Base-by-base conservation (phyloP, 495 filamentous ascomycete genomes). In the Umbilicaria muhlenbergii region DNA sequence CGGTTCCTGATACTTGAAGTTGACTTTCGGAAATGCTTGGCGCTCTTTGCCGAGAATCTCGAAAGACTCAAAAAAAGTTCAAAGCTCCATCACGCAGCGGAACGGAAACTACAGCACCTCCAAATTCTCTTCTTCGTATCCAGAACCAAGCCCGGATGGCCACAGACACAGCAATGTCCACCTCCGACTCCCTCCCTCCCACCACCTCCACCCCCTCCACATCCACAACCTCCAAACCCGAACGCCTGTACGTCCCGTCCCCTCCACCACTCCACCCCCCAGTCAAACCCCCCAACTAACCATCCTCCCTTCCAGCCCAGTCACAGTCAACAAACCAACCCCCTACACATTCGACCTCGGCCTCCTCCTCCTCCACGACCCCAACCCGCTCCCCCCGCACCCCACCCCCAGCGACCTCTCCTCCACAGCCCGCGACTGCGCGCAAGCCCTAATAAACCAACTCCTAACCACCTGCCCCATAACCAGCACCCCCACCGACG, bases 281-380 rank as follows among this genome's bases (percentile, higher is more conserved):
- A 12, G 17, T 38, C 32, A 18, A 37, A 17, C 13, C 31, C 32
- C 21, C 15, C 18, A 2, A 7, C 41, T 16, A 16, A 28, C 32
- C 32, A 0, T 31, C 11, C 21, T 6, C 38, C 36, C 33, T 16
- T 35, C 32, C 48, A 28, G 5, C 24, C 24, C 24, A 73, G 70
- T 28, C 45, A 78, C 70, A 8, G 81, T 88, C 61, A 66, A 75
- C 21, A 87, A 88, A 58, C 83, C 85, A 0, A 92, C 77, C 1
- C 88, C 85, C 35, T 89, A 89, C 68, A 85, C 80, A 57, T 94
- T 92, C 70, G 86, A 94, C 64, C 77, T 94, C 11, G 87, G 86
- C 49, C 75, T 89, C 57, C 77, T 95, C 45, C 70, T 87, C 53
- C 77, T 71, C 59, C 74, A 74, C 53, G 86, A 94, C 67, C 73